Percentiles rank a stretch among this genome's conserved stretches.
Conservation (phyloP, 2,329 filamentous ascomycete species). For the Fusarium camptoceras region DNA sequence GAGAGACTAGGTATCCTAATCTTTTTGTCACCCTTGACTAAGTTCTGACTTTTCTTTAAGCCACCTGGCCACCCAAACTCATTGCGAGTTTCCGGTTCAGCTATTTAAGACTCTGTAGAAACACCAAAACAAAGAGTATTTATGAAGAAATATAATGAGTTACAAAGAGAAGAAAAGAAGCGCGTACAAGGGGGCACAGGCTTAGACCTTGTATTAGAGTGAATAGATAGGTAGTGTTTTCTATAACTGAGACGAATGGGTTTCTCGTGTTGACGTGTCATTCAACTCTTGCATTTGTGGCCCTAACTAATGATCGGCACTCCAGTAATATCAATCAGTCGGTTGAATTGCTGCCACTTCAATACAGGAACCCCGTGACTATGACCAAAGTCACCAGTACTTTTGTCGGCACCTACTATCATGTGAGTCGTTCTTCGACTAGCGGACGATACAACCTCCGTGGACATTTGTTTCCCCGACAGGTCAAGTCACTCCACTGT, state of each 20-base stretch:
- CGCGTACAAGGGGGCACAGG: fast-evolving
- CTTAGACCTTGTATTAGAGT: background rate
- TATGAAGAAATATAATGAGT: too few species aligned
- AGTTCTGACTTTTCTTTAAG: too few species aligned
- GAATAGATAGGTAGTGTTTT: too few species aligned
- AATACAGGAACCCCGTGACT: background rate
- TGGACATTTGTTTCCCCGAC: background rate
- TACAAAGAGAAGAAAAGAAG: too few species aligned
- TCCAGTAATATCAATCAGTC: fast-evolving
- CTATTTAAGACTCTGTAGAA: too few species aligned
- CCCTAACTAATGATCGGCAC: too few species aligned
- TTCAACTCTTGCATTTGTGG: background rate
- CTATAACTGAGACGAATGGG: fast-evolving
- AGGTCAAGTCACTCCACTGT: background rate
- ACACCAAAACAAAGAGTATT: too few species aligned
- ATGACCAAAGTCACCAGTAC: background rate
- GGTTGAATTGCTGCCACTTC: background rate
- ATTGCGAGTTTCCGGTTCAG: too few species aligned
- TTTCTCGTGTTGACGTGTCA: background rate
- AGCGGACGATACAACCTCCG: background rate
- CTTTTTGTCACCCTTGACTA: too few species aligned
- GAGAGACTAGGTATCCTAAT: too few species aligned
- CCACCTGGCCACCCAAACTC: too few species aligned
- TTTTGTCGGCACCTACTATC: fast-evolving
- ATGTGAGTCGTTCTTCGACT: fast-evolving